A percentile compares a stretch with the other conserved stretches of the same genome.
These are phyloP conservation scores for Tanacetum coccineum DNA, from an alignment of 129 eudicot species.

Conservation along the genomic window DNA sequence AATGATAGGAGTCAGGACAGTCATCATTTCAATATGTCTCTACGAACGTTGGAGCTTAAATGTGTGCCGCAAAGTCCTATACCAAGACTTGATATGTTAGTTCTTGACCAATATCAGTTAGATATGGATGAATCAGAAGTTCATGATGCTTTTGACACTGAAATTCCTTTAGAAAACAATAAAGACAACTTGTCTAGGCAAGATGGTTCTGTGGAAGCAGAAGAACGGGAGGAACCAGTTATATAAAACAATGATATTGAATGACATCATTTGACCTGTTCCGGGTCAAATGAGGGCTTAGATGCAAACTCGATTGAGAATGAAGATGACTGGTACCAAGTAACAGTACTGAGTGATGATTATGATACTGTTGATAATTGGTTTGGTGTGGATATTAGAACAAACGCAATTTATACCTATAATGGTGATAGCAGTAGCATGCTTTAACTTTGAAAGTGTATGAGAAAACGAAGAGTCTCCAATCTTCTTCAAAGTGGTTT, in stretches of 20 bases:
- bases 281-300: conserved; percentile 24
- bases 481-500: conserved; percentile 89
- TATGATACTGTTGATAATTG: conserved; percentile 35
- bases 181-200: conserved; percentile 1
- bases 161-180: background rate
- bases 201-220: background rate
- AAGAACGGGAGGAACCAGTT: conserved; percentile 26
- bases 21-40: too few species aligned
- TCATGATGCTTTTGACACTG: background rate
- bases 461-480: conserved; percentile 82
- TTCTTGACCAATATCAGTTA: background rate
- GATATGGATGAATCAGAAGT: background rate
- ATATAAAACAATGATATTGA: conserved; percentile 32
- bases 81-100: too few species aligned
- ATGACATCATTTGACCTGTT: conserved; percentile 28
- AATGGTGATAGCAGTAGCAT: conserved; percentile 48
- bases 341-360: conserved; percentile 9
- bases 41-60: too few species aligned
- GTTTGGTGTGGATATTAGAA: conserved; percentile 36
- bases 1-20: too few species aligned
- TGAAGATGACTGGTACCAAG: conserved; percentile 34
- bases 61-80: too few species aligned
- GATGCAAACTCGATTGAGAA: conserved; percentile 35
- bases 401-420: conserved; percentile 35
- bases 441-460: conserved; percentile 62